Evolutionary conservation across 495 filamentous ascomycete species (phyloP).

Genomic region (Elasticomyces elasticus): DNA sequence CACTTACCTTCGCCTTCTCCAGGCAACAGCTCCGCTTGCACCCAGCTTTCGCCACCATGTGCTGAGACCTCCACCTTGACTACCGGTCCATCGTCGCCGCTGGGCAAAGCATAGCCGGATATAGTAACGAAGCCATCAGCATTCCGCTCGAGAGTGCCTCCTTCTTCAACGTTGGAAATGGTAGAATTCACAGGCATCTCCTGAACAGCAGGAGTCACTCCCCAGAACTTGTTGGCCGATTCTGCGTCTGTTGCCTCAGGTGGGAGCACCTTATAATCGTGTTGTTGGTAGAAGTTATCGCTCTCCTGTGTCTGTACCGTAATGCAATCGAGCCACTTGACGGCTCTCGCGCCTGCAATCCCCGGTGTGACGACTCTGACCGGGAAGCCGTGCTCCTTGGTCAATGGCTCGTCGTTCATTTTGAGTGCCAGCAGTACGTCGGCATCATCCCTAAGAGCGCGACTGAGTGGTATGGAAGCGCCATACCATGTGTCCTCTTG

Average conservation of each 20-base stretch:
- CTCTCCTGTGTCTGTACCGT: slow-evolving; percentile 27
- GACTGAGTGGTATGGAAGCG: slow-evolving; percentile 39
- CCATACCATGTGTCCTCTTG: slow-evolving; percentile 51
- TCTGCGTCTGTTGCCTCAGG: slow-evolving; percentile 27
- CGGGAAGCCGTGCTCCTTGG: slow-evolving; percentile 29
- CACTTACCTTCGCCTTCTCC: slow-evolving; percentile 32
- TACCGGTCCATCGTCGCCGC: slow-evolving; percentile 44
- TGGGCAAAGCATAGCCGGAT: slow-evolving; percentile 48
- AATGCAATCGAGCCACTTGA: slow-evolving; percentile 35
- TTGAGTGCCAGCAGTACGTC: slow-evolving; percentile 47
- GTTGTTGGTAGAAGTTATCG: slow-evolving; percentile 30
- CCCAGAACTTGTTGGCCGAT: slow-evolving; percentile 40
- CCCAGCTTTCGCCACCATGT: slow-evolving; percentile 44
- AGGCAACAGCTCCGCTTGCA: slow-evolving; percentile 33
- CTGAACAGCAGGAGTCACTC: slow-evolving; percentile 24
- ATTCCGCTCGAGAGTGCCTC: slow-evolving; percentile 31
- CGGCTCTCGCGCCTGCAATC: slow-evolving; percentile 30
- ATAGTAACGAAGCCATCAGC: slow-evolving; percentile 37
- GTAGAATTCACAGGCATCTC: slow-evolving; percentile 41
- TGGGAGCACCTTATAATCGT: slow-evolving; percentile 35
- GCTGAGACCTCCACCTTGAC: slow-evolving; percentile 42
- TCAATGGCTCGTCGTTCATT: slow-evolving; percentile 31
- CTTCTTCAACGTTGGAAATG: slow-evolving; percentile 40
- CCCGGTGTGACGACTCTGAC: slow-evolving; percentile 33
- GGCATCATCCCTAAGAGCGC: slow-evolving; percentile 38